Conservation (phyloP, 352 stramenopile species). For the Globisporangium apiculatum region DNA sequence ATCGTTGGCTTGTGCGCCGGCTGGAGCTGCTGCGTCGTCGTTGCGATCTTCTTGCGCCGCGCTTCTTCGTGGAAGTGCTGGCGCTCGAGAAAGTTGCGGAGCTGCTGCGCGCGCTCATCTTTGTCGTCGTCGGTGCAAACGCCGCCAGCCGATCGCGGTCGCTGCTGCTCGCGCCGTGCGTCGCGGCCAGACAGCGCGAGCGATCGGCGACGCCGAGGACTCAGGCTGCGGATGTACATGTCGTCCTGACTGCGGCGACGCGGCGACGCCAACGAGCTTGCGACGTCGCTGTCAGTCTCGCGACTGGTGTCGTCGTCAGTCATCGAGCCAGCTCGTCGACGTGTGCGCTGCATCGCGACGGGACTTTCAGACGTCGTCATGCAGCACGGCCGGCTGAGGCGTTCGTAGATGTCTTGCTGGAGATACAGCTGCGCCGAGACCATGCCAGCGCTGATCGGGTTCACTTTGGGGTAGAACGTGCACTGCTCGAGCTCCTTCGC, state of each 20-base stretch:
- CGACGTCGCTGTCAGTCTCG: slow-evolving; percentile 17
- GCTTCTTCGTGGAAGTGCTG: slow-evolving; percentile 72
- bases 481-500: slow-evolving; percentile 65
- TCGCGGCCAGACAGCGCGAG: slow-evolving; percentile 8
- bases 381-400: slow-evolving; percentile 57
- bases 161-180: slow-evolving; percentile 14
- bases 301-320: slow-evolving; percentile 11
- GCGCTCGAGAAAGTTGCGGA: slow-evolving; percentile 66
- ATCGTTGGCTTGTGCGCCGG: slow-evolving; percentile 58
- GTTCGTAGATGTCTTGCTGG: slow-evolving; percentile 82
- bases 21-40: slow-evolving; percentile 52
- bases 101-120: slow-evolving; percentile 40
- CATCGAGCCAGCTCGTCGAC: slow-evolving; percentile 13
- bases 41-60: slow-evolving; percentile 52
- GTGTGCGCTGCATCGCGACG: slow-evolving; percentile 4
- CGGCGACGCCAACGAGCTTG: slow-evolving; percentile 15
- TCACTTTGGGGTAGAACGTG: slow-evolving; percentile 77
- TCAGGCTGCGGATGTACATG: slow-evolving; percentile 29
- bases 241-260: slow-evolving; percentile 39
- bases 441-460: slow-evolving; percentile 68
- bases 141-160: slow-evolving; percentile 47
- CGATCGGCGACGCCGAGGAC: slow-evolving; percentile 7
- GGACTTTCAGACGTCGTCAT: slow-evolving; percentile 11
- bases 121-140: slow-evolving; percentile 33
- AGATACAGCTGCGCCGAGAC: slow-evolving; percentile 78